These are phyloP conservation scores for Trichosporon inkin DNA, from an alignment of 1,284 basidiomycete species.

Conservation along the genomic window DNA sequence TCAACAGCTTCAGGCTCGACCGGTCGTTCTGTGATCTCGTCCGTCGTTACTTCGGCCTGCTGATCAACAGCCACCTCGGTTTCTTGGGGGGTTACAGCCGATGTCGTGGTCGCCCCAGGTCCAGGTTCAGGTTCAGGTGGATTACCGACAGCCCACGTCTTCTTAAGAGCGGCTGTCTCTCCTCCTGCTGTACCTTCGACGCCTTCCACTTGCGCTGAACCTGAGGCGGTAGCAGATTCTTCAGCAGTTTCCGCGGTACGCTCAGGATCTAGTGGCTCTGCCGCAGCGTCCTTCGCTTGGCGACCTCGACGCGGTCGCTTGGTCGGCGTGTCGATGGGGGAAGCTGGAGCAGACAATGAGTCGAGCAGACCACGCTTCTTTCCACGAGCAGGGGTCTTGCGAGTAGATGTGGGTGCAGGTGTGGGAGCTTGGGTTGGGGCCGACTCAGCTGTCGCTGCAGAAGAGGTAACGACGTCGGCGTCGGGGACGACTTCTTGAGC, in stretches of 20 bases:
- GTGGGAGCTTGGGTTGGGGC: background rate
- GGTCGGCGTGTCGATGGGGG: background rate
- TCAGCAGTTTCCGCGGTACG: background rate
- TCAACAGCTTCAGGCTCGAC: background rate
- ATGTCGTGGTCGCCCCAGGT: background rate
- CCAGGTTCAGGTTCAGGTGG: background rate
- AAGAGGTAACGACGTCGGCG: no score
- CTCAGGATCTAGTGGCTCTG: background rate
- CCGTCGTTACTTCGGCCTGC: background rate
- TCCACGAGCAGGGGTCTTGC: background rate
- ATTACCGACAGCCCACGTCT: conserved; percentile 1
- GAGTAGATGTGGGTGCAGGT: background rate
- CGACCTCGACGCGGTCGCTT: conserved; percentile 2
- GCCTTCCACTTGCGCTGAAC: background rate
- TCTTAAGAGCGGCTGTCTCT: background rate
- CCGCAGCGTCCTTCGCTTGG: background rate
- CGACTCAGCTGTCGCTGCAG: background rate
- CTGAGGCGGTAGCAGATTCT: background rate
- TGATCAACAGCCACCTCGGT: background rate
- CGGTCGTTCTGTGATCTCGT: background rate
- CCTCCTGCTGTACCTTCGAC: background rate
- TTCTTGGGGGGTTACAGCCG: background rate
- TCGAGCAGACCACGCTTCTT: background rate
- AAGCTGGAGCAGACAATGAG: background rate
- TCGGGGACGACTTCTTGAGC: background rate